Evolutionary conservation across 129 eudicot genomes (phyloP).

Genomic region (Apium graveolens): DNA sequence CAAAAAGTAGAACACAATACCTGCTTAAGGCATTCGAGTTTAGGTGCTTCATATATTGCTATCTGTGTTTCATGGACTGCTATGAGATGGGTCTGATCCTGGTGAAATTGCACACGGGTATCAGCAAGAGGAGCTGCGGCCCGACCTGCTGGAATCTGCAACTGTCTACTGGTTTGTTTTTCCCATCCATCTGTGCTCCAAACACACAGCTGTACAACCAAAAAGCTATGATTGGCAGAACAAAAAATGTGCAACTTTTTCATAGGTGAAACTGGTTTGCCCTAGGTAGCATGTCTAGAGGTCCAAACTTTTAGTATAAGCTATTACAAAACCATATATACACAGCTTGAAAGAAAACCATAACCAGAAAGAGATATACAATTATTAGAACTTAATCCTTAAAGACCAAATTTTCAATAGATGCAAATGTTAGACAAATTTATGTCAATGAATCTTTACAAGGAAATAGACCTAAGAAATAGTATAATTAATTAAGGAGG

Average conservation of each 20-base stretch:
- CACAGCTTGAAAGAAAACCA: not conserved
- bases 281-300: not conserved
- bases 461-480: too few species aligned
- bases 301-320: not conserved
- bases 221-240: not conserved
- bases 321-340: not conserved
- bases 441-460: not conserved
- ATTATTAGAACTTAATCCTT: not conserved
- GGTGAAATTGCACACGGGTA: conserved; percentile 82
- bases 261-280: not conserved
- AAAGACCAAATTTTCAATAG: not conserved
- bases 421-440: not conserved
- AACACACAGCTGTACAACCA: conserved; percentile 59
- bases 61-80: conserved; percentile 81
- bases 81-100: conserved; percentile 62
- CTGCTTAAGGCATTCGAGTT: conserved; percentile 72
- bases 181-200: conserved; percentile 82
- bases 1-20: conserved; percentile 16
- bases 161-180: conserved; percentile 48
- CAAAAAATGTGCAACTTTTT: not conserved
- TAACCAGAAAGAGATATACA: not conserved
- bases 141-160: conserved; percentile 68
- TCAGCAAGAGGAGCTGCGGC: conserved; percentile 62
- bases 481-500: not conserved
- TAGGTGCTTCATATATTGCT: conserved; percentile 72